These are phyloP conservation scores for Myxozyma melibiosi DNA, from an alignment of 805 yeast species.

Conservation along the genomic window DNA sequence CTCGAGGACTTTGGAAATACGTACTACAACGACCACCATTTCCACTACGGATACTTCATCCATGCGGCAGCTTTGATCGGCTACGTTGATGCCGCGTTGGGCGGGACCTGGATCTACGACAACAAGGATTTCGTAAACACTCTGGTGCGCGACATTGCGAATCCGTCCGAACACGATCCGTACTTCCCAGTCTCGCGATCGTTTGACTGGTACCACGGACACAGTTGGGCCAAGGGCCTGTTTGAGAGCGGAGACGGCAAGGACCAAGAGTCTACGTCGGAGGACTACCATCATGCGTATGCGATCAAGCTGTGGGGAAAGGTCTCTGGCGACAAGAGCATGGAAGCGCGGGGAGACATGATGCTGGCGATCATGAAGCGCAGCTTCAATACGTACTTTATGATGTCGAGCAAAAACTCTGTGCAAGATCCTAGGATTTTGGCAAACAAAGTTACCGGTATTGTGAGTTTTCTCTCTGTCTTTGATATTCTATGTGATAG, in stretches of 20 bases:
- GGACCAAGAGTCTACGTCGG: constrained; percentile 71
- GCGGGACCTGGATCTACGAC: constrained; percentile 55
- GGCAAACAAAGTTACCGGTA: constrained; percentile 67
- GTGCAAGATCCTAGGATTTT: constrained; percentile 56
- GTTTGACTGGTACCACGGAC: constrained; percentile 76
- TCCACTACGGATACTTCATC: constrained; percentile 81
- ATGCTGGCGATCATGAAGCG: constrained; percentile 59
- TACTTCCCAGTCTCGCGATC: constrained; percentile 66
- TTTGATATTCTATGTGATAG: too few species aligned
- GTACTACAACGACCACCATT: constrained; percentile 83
- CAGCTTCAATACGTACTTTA: constrained; percentile 59
- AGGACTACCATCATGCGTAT: constrained; percentile 70
- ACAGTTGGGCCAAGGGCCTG: constrained; percentile 74
- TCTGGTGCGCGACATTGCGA: constrained; percentile 67
- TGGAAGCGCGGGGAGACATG: constrained; percentile 60
- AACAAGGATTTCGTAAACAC: constrained; percentile 61
- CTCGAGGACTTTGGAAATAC: constrained; percentile 75
- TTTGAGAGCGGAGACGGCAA: constrained; percentile 66
- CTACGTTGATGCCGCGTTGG: constrained; percentile 58
- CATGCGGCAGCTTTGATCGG: constrained; percentile 83
- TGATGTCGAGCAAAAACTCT: constrained; percentile 51
- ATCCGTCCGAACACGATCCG: constrained; percentile 56
- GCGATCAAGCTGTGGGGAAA: constrained; percentile 72
- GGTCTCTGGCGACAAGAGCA: constrained; percentile 53
- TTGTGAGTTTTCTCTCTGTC: constrained; percentile 36